A percentile compares a stretch with the other conserved stretches of the same genome.
Evolutionary conservation across 2,329 filamentous ascomycete species (phyloP).

Genomic region (Claviceps citrina): DNA sequence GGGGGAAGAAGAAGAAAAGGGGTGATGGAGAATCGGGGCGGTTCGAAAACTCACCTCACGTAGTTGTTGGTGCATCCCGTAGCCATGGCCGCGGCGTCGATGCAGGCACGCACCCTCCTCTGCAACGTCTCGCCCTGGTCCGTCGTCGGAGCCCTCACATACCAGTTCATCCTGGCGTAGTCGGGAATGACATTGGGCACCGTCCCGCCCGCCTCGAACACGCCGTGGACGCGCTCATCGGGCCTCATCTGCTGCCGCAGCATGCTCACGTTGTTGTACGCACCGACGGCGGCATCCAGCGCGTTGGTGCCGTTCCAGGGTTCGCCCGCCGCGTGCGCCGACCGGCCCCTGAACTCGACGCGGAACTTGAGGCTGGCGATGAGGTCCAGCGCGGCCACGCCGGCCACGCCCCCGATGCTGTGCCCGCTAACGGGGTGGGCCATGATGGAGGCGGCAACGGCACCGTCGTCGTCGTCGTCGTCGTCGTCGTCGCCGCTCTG

Average conservation of each 20-base stretch:
- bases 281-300: slow-evolving; percentile 21
- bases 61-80: slow-evolving; percentile 22
- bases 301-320: slow-evolving; percentile 25
- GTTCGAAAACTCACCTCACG: slow-evolving; percentile 18
- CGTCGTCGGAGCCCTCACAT: slow-evolving; percentile 21
- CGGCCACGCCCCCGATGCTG: neutral
- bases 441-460: slow-evolving; percentile 15
- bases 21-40: too few species aligned
- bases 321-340: slow-evolving; percentile 21
- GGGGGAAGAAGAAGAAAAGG: neutral
- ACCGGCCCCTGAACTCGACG: slow-evolving; percentile 19
- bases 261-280: slow-evolving; percentile 21
- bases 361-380: slow-evolving; percentile 5
- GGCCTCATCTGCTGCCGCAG: slow-evolving; percentile 24
- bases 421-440: slow-evolving; percentile 11
- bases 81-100: slow-evolving; percentile 20
- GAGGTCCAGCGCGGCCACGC: slow-evolving; percentile 2
- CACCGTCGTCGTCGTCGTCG: too few species aligned
- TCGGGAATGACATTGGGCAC: slow-evolving; percentile 25
- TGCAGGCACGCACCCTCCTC: slow-evolving; percentile 20
- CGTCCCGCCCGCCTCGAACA: slow-evolving; percentile 22
- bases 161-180: slow-evolving; percentile 24
- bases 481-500: too few species aligned
- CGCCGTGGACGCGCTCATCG: slow-evolving; percentile 21
- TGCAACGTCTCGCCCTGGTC: slow-evolving; percentile 14